These are phyloP conservation scores for Venturia aucupariae DNA, from an alignment of 2,329 filamentous ascomycete genomes.

Conservation along the genomic window DNA sequence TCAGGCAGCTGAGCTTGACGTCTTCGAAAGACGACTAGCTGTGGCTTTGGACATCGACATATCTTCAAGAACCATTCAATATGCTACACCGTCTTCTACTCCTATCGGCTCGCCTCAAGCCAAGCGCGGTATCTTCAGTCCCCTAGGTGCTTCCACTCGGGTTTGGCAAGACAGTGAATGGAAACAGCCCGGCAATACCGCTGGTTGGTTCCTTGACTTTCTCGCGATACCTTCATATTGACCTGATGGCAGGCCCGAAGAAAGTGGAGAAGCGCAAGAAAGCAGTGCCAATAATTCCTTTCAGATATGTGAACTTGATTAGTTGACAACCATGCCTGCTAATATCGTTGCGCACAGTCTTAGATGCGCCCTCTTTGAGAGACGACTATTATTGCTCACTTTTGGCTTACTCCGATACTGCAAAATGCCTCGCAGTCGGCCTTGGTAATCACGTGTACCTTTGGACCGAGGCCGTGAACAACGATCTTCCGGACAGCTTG, in stretches of 20 bases:
- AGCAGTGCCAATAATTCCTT: constrained; percentile 60
- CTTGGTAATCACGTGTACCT: constrained; percentile 71
- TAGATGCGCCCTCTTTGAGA: constrained; percentile 80
- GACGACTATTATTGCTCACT: constrained; percentile 95
- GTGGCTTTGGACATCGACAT: constrained; percentile 68
- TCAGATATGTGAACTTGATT: constrained; percentile 51
- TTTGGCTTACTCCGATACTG: constrained; percentile 70
- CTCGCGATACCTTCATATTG: constrained; percentile 19
- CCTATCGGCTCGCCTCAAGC: background rate
- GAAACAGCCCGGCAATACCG: constrained; percentile 24
- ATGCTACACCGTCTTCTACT: background rate
- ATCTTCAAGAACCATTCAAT: constrained; percentile 7
- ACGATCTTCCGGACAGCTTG: constrained; percentile 48
- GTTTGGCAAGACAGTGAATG: constrained; percentile 35
- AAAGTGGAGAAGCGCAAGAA: constrained; percentile 24
- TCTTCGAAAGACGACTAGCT: constrained; percentile 66
- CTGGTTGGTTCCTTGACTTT: constrained; percentile 7
- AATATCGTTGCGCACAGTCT: constrained; percentile 45
- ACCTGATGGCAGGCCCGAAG: constrained; percentile 20
- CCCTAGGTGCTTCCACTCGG: constrained; percentile 14
- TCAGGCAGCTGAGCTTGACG: constrained; percentile 53
- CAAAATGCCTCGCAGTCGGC: constrained; percentile 72
- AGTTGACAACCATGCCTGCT: background rate
- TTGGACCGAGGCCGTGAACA: constrained; percentile 72
- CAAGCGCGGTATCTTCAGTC: background rate